Percentiles rank a stretch among this genome's conserved stretches.
Conservation (phyloP, 2,329 filamentous ascomycete species). For the Penicillium sp. region DNA sequence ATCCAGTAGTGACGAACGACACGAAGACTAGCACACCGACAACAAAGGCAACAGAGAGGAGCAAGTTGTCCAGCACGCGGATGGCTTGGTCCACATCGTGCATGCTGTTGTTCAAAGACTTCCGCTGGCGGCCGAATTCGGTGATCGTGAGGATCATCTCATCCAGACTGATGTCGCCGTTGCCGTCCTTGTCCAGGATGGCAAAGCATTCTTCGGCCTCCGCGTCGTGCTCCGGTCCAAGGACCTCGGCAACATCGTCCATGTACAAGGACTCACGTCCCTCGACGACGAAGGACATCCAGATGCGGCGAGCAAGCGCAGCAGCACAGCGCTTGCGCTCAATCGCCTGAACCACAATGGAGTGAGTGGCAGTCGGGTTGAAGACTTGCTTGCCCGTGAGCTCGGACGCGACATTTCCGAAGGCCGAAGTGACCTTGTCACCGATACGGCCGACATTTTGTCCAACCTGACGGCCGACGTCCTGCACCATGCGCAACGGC, state of each 20-base stretch:
- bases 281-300: constrained; percentile 97
- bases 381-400: constrained; percentile 95
- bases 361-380: constrained; percentile 86
- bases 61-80: constrained; percentile 80
- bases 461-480: constrained; percentile 59
- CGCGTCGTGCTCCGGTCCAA: constrained; percentile 67
- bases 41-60: constrained; percentile 76
- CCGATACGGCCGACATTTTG: constrained; percentile 74
- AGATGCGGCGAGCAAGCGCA: constrained; percentile 88
- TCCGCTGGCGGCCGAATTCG: constrained; percentile 79
- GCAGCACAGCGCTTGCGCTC: constrained; percentile 82
- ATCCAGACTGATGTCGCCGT: constrained; percentile 90
- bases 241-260: constrained; percentile 84
- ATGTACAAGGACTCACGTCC: constrained; percentile 73
- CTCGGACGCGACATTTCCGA: constrained; percentile 89
- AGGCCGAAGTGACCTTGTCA: constrained; percentile 88
- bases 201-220: constrained; percentile 85
- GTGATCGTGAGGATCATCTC: constrained; percentile 89
- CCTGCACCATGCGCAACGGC: constrained; percentile 69
- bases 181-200: constrained; percentile 78
- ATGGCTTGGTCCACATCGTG: constrained; percentile 96
- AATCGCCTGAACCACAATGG: constrained; percentile 81
- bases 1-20: constrained; percentile 82
- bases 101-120: constrained; percentile 88
- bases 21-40: constrained; percentile 83